Evolutionary conservation across 2,329 filamentous ascomycete species (phyloP), one percentile per base, ranked within the genome.

Genomic region (Proliferodiscus dingleyae): DNA sequence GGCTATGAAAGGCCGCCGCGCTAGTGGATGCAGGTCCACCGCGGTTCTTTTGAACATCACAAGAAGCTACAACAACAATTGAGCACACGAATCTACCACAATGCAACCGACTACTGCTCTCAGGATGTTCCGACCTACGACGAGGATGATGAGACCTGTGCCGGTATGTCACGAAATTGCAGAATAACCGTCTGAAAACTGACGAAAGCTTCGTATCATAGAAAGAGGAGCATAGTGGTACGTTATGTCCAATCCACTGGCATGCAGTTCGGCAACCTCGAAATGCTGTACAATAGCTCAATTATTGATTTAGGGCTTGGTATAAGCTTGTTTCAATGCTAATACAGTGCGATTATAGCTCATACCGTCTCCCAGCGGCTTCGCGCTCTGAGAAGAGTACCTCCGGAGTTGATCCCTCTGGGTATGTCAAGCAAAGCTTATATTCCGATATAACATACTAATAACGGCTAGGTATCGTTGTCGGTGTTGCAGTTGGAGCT

Each of bases 361-460:
- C 93, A 97, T 75, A 96, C 91, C 63, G 82, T 97, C 71, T 95
- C 91, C 58, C 93, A 97, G 77, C 88, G 91, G 68, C 77, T 98
- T 63, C 87, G 90, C 68, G 85, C 82, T 67, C 77, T 96, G 65
- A 90, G 86, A 79, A 83, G 83, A 72, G 85, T 97, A 65, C 93
- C 93, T 59, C 82, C 89, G 60, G 93, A 98, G 78, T 78, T 98
- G 79, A 81, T 90, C 61, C 93, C 93, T 64, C 85, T 98, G 61
- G 90, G 90, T 95, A 83, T 69, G 81, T 73, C 8, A 23, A 22
- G 4, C 36, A n/a, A 13, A 10, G 7, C 13, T 21, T 28, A 8
- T 10, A 18, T 37, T 11, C 19, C 7, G 18, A 44, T 43, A 50
- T 41, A 1, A 38, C 41, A 50, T 47, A 51, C 52, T 61, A 59